Evolutionary conservation across 2,329 filamentous ascomycete genomes (phyloP), one percentile per base, ranked within the genome.

Genomic region (Clarireedia homoeocarpa): DNA sequence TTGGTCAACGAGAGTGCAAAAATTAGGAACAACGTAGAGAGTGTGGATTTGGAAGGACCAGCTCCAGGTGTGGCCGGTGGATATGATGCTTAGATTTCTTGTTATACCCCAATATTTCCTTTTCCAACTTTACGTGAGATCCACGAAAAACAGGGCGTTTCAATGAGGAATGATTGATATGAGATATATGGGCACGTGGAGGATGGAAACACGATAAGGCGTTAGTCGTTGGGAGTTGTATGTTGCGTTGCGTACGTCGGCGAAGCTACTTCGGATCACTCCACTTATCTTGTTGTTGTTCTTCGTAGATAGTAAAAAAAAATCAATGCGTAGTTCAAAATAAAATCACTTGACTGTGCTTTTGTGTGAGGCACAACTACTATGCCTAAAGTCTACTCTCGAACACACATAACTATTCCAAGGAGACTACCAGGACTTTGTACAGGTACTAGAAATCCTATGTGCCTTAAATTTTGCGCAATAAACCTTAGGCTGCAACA

Each of bases 1-100:
- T 79, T 99, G 17, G 84, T 94, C 52, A 80, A 87, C 58, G 79
- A 84, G 63, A 83, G 79, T 59, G 74, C 75, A 20, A 71, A 75
- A 56, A 76, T 85, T 64, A 75, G 78, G 26, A 64, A 62, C 30
- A 66, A 60, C 5, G 69, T 70, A 27, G 65, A 70, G 56, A 62
- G 57, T 5, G 67, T 70, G 7, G 68, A 70, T 59, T 56, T 70
- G 10, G 68, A 70, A 46, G 68, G 68, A 2, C 63, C 67, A 4
- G 66, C 66, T 20, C 68, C 68, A 1, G 68, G 68, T 4, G 64
- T 70, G 5, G 67, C 67, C 5, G 67, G 61, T 12, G 64, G 57
- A 48, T 69, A 66, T 58, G 67, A 69, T 60, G 52, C 59, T 59
- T 67, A 51, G 38, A 55, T 34, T 50, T 55, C 53, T 51, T 55